Evolutionary conservation across 1,284 basidiomycete species (phyloP), one percentile per base, ranked within the genome.

Genomic region (Cutaneotrichosporon sp.): DNA sequence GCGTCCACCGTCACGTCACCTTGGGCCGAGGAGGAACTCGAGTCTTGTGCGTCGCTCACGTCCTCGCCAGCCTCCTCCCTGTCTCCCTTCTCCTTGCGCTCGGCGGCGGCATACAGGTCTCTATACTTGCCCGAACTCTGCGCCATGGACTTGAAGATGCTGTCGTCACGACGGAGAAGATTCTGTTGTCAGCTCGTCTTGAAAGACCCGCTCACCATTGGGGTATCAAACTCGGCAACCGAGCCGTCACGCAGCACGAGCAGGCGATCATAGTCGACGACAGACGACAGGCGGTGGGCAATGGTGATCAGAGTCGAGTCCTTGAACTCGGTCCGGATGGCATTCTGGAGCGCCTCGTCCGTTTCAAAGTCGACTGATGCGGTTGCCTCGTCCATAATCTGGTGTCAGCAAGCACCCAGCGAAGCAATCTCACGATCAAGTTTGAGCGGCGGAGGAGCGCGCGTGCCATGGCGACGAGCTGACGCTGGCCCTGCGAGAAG

Each of bases 401-500:
- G 58, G 26, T 50, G 55, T 64, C 42, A 70, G 64, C 5, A 6
- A 26, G 3, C 21, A 21, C 2, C 16, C 8, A 4, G 6, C 69
- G 73, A 11, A 0, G 2, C 6, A 1, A 31, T 69, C 77, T 70
- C 59, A 77, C 74, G 60, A 93, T 88, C 65, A 93, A 86, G 18
- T 88, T 85, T 66, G 88, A 90, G 7, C 86, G 84, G 10, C 90
- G 83, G 10, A 95, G 82, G 16, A 94, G 83, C 0, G 90, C 90
- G 18, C 90, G 84, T 0, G 81, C 81, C 73, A 83, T 80, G 18
- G 90, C 89, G 26, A 94, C 86, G 4, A 94, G 83, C 78, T 94
- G 91, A 21, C 90, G 76, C 72, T 95, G 91, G 5, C 91, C 92
- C 65, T 90, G 89, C 2, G 89, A 91, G 73, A 93, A 91, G 80